Base-by-base conservation (phyloP, 768 basidiomycete species). In the Serendipita indica region DNA sequence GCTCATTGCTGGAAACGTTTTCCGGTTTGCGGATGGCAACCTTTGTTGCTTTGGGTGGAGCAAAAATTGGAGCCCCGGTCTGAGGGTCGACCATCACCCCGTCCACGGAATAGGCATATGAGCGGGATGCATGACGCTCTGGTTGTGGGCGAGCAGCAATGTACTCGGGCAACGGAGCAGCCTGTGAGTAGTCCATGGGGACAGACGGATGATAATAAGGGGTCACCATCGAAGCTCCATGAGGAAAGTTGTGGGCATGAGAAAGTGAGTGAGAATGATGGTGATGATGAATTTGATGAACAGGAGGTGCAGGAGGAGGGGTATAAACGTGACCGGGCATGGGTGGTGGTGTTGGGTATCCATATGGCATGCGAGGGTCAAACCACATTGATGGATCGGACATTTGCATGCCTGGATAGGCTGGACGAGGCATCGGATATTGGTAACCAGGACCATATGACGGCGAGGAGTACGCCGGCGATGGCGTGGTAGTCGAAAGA, bases 361-460 rank as follows among this genome's bases (percentile, higher is more conserved):
- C 49, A 18, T 54, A 54, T n/a, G 49, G 49, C 49, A 54, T 54
- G 32, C 49, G 49, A 54, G 49, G 49, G 32, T 54, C 49, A 30
- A 28, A 54, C 49, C 49, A 54, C 7, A 54, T 28, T 28, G 49
- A 28, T 54, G 22, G 10, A 16, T 54, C 49, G 22, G 22, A 18
- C 22, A 10, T n/a, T 7, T 16, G 10, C 22, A 30, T 30, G 7
- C 49, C 49, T 7, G 20, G 20, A 28, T 4, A n/a, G 30, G 49
- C 22, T 10, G 49, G 49, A 28, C 32, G 49, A 12, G 49, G 49
- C 7, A 54, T 16, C 22, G 49, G 49, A 54, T 54, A 54, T 5
- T 54, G 49, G 25, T 54, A 54, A 4, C 49, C 49, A 10, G 49
- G 25, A 28, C 16, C 49, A 30, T 28, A 54, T 27, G 49, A 22